Evolutionary conservation across 495 filamentous ascomycete genomes (phyloP), one percentile per base, ranked within the genome.

Genomic region (Podospora comata): DNA sequence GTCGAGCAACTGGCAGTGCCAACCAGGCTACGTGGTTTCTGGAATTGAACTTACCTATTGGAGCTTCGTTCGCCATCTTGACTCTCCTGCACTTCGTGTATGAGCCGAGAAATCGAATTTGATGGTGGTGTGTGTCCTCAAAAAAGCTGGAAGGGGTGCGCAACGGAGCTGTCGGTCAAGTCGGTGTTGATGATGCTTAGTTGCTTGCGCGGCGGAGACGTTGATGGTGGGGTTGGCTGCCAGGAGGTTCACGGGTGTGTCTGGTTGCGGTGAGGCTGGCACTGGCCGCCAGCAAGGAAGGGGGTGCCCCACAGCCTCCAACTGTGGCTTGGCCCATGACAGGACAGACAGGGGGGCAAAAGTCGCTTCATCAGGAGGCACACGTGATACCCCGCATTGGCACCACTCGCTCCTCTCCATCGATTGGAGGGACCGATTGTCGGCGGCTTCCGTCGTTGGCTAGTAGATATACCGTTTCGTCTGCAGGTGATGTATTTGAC

Each of bases 361-460:
- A 23, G 53, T 30, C 23, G 27, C 30, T 32, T 4, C 5, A 28
- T 18, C n/a, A 58, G 55, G 15, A 20, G 55, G 44, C 9, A 67
- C 77, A 79, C 76, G 76, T 78, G 77, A 78, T 76, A 76, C 75
- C 77, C 77, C 77, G 74, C 76, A 75, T 64, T 65, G 58, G 62
- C 67, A 70, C 60, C 65, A 44, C 32, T 63, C 23, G 20, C 65
- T 19, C 54, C 60, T 27, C 32, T 19, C 23, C 23, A n/a, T 26
- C 30, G 16, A 55, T 48, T 48, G 23, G 18, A 23, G 26, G 39
- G 39, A 62, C 28, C 58, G 59, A 53, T 67, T 39, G 30, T 30
- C 57, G 60, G 65, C 44, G 56, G 58, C 5, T 39, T 15, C 54
- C 28, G 23, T 48, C n/a, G 64, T 32, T 44, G 65, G 32, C 27